These are phyloP conservation scores for Conoideocrella luteorostrata DNA, from an alignment of 2,329 filamentous ascomycete species.

Conservation along the genomic window DNA sequence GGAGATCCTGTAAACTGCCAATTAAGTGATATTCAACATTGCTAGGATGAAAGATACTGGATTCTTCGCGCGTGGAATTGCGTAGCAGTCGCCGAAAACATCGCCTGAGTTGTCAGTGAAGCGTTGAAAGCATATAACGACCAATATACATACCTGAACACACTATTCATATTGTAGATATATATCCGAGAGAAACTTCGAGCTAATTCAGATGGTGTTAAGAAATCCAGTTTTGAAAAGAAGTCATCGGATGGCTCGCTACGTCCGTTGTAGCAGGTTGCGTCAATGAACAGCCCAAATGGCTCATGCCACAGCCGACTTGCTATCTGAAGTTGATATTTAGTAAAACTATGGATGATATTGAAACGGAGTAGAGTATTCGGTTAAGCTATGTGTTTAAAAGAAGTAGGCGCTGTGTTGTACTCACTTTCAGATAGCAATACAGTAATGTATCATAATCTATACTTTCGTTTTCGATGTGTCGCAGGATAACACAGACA, in stretches of 20 bases:
- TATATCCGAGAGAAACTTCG: conserved; percentile 56
- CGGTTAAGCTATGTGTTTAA: background rate
- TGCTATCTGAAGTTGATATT: conserved; percentile 44
- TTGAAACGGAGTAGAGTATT: background rate
- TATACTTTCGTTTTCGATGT: conserved; percentile 59
- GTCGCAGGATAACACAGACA: conserved; percentile 61
- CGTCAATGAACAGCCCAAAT: conserved; percentile 62
- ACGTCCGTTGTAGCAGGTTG: conserved; percentile 63
- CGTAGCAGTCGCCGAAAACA: conserved; percentile 59
- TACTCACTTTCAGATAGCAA: conserved; percentile 57
- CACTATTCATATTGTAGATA: conserved; percentile 68
- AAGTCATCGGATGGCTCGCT: conserved; percentile 60
- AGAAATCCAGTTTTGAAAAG: conserved; percentile 55
- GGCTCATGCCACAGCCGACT: conserved; percentile 64
- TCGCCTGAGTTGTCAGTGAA: conserved; percentile 32
- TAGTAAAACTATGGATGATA: background rate
- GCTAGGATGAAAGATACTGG: conserved; percentile 54
- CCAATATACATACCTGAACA: conserved; percentile 44
- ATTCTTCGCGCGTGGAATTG: conserved; percentile 54
- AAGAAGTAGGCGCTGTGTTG: background rate
- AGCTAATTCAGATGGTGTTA: conserved; percentile 56
- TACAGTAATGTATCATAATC: conserved; percentile 62
- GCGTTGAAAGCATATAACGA: background rate
- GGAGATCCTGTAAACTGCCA: conserved; percentile 58
- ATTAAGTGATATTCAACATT: conserved; percentile 62